Base-by-base conservation (phyloP, 2,329 filamentous ascomycete species). In the Trichoderma guizhouense region DNA sequence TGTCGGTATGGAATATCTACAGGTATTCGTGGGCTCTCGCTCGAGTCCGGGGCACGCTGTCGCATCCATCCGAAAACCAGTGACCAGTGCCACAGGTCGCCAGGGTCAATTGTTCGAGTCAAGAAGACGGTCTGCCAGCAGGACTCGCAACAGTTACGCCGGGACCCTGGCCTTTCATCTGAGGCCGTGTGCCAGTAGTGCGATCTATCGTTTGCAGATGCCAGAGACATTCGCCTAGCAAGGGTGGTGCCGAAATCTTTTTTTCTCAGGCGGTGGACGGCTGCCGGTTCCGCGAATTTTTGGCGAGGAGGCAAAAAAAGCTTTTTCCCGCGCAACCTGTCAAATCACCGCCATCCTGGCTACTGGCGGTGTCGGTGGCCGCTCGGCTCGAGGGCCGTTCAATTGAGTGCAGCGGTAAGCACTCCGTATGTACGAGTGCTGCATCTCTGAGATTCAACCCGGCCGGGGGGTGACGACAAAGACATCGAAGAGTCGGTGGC, bases 271-370 rank as follows among this genome's bases (percentile, higher is more conserved):
- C 63, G 69, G 72, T 72, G 72, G 72, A 21, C 69, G 69, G 55
- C n/a, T 71, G 71, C 73, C 73, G 72, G 71, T 74, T 74, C 72
- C 73, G 66, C 69, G 72, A 72, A 60, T 26, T 24, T 67, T 67
- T 71, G 71, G 71, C 68, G 53, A 62, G 14, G 70, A 60, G 62
- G 47, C 58, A 72, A 71, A 62, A 55, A 58, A 67, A 68, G 64
- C 64, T 47, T 72, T 72, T 69, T 51, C 55, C 64, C 64, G 70
- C 57, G 32, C 64, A 53, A 64, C 57, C 65, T 61, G 30, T 47
- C 62, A 68, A 60, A 55, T 51, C 62, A 57, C 69, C 69, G 34
- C 51, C 62, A 67, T 65, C 69, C 69, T 60, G 70, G 36, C 57
- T 64, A 47, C 65, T 68, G 70, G 70, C 70, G 70, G 70, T 72